These are phyloP conservation scores for Auriscalpium orientale DNA, from an alignment of 768 basidiomycete genomes.

Conservation along the genomic window DNA sequence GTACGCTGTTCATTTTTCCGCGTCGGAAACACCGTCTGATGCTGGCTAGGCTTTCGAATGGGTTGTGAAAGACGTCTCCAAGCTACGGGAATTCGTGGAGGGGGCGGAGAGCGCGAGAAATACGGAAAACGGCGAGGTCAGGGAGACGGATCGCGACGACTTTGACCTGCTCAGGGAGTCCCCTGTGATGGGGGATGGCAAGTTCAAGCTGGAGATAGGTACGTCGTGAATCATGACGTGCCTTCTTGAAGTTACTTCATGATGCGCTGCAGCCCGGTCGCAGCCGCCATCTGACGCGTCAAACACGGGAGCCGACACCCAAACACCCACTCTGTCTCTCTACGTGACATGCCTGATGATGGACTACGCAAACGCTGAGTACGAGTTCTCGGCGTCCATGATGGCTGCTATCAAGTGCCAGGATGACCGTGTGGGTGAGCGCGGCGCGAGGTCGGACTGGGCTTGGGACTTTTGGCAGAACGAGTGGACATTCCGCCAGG, in stretches of 20 bases:
- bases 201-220: slow-evolving; percentile 69
- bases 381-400: slow-evolving; percentile 57
- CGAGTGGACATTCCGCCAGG: slow-evolving; percentile 63
- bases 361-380: slow-evolving; percentile 52
- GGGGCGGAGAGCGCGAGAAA: slow-evolving; percentile 9
- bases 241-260: background rate
- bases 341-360: slow-evolving; percentile 61
- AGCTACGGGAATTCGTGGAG: slow-evolving; percentile 53
- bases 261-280: slow-evolving; percentile 1
- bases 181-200: slow-evolving; percentile 60
- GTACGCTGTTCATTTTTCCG: slow-evolving; percentile 26
- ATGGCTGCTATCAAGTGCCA: slow-evolving; percentile 67
- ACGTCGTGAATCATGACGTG: slow-evolving; percentile 7
- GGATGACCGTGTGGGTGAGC: slow-evolving; percentile 50
- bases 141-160: slow-evolving; percentile 30
- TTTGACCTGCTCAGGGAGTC: slow-evolving; percentile 62
- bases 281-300: background rate
- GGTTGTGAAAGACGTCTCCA: slow-evolving; percentile 50
- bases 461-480: slow-evolving; percentile 67
- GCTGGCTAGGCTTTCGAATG: slow-evolving; percentile 60
- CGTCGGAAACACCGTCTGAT: background rate
- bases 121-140: slow-evolving; percentile 23
- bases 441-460: slow-evolving; percentile 62
- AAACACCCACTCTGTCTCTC: slow-evolving; percentile 43
- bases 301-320: slow-evolving; percentile 11